These are phyloP conservation scores for Lepiota brunneoincarnata DNA, from an alignment of 768 basidiomycete species.

Conservation along the genomic window DNA sequence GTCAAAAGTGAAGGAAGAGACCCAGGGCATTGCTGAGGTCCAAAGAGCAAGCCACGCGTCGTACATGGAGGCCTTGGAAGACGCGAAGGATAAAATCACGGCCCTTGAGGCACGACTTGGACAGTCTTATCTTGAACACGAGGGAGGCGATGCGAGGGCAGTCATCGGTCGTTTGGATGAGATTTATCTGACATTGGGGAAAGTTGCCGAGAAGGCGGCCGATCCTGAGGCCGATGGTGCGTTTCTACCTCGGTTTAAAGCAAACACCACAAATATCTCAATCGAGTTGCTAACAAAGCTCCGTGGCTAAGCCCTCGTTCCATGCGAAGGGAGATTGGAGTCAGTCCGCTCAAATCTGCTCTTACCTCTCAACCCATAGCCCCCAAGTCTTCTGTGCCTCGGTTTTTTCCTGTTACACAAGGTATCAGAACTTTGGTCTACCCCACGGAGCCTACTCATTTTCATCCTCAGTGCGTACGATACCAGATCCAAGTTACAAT, in stretches of 20 bases:
- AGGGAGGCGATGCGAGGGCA: not conserved
- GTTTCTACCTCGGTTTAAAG: not conserved
- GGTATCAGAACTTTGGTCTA: not conserved
- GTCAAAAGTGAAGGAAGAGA: not conserved
- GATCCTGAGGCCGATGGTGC: not conserved
- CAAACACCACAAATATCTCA: no score
- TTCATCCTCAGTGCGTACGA: not conserved
- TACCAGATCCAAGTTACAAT: not conserved
- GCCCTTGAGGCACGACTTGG: slow-evolving; percentile 1
- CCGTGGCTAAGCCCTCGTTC: not conserved
- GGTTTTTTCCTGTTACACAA: not conserved
- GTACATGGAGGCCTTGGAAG: not conserved
- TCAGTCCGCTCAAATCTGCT: not conserved
- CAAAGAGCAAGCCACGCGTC: not conserved
- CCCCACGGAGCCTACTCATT: not conserved
- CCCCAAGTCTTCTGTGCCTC: not conserved
- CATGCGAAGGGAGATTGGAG: not conserved
- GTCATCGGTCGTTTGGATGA: slow-evolving; percentile 7
- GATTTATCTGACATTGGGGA: not conserved
- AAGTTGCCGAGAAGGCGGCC: not conserved
- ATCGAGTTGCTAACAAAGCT: no score
- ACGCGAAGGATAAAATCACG: not conserved
- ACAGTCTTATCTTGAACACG: not conserved
- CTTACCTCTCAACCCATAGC: not conserved
- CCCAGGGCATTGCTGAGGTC: not conserved